Evolutionary conservation across 257 asterid genomes (phyloP).

Genomic region (Solanum lycopersicoides): DNA sequence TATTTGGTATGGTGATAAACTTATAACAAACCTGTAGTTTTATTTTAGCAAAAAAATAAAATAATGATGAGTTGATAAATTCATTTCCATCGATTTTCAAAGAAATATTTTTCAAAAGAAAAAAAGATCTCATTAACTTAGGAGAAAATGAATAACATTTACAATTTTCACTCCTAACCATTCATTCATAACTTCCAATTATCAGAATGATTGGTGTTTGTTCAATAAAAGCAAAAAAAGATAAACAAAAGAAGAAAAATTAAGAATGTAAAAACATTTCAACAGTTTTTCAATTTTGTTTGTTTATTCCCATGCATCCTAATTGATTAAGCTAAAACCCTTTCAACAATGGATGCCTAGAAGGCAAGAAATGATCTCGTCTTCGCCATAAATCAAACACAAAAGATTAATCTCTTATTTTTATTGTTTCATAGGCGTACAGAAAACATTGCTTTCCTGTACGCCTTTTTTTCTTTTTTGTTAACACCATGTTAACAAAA

Average conservation of each 20-base stretch:
- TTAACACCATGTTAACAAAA: neutral
- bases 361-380: neutral
- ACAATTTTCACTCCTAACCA: neutral
- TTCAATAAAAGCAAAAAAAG: neutral
- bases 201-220: neutral
- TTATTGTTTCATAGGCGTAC: neutral
- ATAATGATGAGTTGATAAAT: neutral
- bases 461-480: constrained; percentile 19
- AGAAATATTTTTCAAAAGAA: neutral
- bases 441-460: neutral
- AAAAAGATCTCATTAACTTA: neutral
- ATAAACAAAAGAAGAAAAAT: neutral
- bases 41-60: neutral
- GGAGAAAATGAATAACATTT: neutral
- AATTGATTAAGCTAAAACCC: neutral
- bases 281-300: neutral
- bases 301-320: neutral
- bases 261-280: neutral
- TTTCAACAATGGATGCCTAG: neutral
- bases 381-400: neutral
- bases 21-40: neutral
- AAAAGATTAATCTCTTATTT: neutral
- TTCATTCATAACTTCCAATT: neutral
- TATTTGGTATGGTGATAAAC: neutral
- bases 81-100: neutral